A percentile compares a stretch with the other conserved stretches of the same genome.
Conservation (phyloP, 2,329 filamentous ascomycete genomes). For the Aspergillus persii region DNA sequence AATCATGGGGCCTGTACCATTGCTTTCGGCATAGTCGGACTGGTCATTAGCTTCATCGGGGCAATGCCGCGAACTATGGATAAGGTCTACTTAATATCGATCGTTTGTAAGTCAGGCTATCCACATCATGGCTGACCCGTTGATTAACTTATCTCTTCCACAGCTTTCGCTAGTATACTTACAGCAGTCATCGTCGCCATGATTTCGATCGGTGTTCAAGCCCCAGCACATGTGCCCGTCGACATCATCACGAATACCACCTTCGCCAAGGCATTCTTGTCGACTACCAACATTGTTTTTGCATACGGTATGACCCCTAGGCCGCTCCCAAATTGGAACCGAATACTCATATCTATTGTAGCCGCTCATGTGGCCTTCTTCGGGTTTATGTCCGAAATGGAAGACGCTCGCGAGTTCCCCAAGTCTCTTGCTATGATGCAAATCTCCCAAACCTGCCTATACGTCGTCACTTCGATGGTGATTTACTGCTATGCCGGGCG, state of each 20-base stretch:
- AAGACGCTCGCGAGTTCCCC: constrained; percentile 57
- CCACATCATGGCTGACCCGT: not conserved
- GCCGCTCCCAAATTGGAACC: not conserved
- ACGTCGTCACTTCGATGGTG: constrained; percentile 63
- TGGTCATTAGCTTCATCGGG: constrained; percentile 57
- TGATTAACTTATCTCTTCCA: not conserved
- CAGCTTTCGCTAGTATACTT: constrained; percentile 62
- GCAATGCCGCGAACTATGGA: constrained; percentile 62
- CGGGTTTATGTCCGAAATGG: constrained; percentile 63
- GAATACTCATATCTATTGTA: not conserved
- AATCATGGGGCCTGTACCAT: constrained; percentile 62
- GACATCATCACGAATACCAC: constrained; percentile 38
- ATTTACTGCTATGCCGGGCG: constrained; percentile 66
- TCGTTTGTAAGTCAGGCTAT: constrained; percentile 46
- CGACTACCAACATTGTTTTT: constrained; percentile 66
- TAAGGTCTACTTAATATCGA: constrained; percentile 60
- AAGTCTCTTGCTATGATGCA: constrained; percentile 63
- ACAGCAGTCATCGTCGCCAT: constrained; percentile 65
- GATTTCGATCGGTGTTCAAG: constrained; percentile 59
- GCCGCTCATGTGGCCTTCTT: constrained; percentile 65
- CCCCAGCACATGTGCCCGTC: constrained; percentile 37
- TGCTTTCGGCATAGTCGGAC: constrained; percentile 59
- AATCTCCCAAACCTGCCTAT: constrained; percentile 57
- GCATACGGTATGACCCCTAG: constrained; percentile 53
- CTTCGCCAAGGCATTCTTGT: constrained; percentile 57